Percentiles rank a stretch among this genome's conserved stretches.
phyloP scores from a whole-genome alignment of 768 basidiomycete genomes.

The Naganishia onofrii region DNA sequence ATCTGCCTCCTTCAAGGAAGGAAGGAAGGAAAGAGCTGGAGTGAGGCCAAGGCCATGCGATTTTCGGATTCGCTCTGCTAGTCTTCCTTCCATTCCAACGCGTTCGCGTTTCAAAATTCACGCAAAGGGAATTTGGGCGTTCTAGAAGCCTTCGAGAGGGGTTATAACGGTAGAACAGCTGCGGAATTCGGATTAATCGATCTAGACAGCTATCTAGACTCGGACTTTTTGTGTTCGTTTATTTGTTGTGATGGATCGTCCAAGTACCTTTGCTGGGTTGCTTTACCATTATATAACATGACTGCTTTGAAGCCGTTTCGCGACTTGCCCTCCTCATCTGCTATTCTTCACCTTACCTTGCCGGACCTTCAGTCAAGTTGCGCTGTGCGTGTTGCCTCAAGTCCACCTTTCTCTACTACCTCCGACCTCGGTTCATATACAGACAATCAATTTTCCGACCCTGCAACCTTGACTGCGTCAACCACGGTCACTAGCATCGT shows the following conservation, averaged over 20 bases:
- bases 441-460: neutral
- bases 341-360: neutral
- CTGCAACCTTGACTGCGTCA: neutral
- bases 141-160: too few relatives aligned
- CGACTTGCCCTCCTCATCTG: neutral
- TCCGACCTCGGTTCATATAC: neutral
- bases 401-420: neutral
- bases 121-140: too few relatives aligned
- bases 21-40: too few relatives aligned
- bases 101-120: too few relatives aligned
- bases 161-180: neutral
- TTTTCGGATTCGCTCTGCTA: too few relatives aligned
- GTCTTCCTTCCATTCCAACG: too few relatives aligned
- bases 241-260: neutral
- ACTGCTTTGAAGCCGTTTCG: neutral
- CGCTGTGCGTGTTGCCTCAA: neutral
- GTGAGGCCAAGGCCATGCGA: too few relatives aligned
- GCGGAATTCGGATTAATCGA: neutral
- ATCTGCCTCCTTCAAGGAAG: too few relatives aligned
- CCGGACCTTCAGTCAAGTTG: neutral
- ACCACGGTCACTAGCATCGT: neutral
- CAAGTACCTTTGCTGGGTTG: neutral
- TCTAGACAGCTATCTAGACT: too few relatives aligned
- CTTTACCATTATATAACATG: neutral
- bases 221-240: neutral